A percentile compares a stretch with the other conserved stretches of the same genome.
Evolutionary conservation across 2,329 filamentous ascomycete genomes (phyloP).

Genomic region (Epichloe festucae): DNA sequence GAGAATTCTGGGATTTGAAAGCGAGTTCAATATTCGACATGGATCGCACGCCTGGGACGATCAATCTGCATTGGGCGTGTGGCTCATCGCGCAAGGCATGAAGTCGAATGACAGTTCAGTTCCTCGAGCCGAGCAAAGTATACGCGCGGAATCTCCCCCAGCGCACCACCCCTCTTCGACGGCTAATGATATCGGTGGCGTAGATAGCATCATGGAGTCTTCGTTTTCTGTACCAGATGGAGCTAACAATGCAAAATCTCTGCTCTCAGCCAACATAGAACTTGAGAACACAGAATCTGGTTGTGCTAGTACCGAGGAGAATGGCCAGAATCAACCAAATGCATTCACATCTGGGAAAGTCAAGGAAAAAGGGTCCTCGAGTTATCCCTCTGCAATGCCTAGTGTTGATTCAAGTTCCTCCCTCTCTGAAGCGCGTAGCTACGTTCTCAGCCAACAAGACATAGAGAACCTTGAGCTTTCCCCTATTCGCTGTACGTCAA

Average conservation of each 20-base stretch:
- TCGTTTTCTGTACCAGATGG: conserved; percentile 1
- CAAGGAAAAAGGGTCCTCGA: conserved; percentile 18
- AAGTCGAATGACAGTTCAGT: conserved; percentile 15
- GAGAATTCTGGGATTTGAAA: conserved; percentile 10
- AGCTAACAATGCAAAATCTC: neutral
- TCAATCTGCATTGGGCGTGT: conserved; percentile 22
- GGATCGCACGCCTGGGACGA: conserved; percentile 19
- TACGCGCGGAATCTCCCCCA: neutral
- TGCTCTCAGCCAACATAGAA: neutral
- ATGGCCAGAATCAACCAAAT: neutral
- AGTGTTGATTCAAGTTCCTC: conserved; percentile 22
- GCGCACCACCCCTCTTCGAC: neutral
- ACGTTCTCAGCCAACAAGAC: conserved; percentile 18
- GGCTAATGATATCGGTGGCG: neutral
- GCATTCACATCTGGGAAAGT: conserved; percentile 1
- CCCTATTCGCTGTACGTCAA: conserved; percentile 20
- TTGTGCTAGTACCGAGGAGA: neutral
- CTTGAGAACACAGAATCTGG: neutral
- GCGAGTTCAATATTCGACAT: conserved; percentile 17
- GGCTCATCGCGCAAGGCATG: conserved; percentile 24
- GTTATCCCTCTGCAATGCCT: conserved; percentile 20
- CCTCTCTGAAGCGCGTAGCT: conserved; percentile 14
- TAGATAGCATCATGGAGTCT: conserved; percentile 8
- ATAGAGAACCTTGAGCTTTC: conserved; percentile 23
- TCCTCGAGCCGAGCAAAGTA: conserved; percentile 7